A percentile compares a stretch with the other conserved stretches of the same genome.
These are phyloP conservation scores for Didymella pomorum DNA, from an alignment of 2,329 filamentous ascomycete genomes.

Conservation along the genomic window DNA sequence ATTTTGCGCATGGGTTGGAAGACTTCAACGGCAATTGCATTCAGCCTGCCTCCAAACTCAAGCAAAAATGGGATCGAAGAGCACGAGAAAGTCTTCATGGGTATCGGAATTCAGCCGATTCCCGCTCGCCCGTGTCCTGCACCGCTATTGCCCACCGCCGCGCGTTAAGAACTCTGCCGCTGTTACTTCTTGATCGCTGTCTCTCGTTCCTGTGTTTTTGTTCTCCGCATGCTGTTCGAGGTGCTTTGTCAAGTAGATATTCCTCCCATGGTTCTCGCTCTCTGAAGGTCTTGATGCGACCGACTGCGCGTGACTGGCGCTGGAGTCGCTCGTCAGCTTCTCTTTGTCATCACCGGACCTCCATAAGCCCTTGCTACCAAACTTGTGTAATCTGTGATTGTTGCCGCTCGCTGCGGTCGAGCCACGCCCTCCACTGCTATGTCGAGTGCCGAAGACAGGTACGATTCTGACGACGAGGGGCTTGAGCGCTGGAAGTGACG, in stretches of 20 bases:
- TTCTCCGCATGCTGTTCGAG: constrained; percentile 25
- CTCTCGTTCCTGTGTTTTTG: not conserved
- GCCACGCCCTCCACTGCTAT: constrained; percentile 22
- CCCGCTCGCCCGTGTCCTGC: not conserved
- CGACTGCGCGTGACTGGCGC: constrained; percentile 17
- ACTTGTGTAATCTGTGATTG: constrained; percentile 8
- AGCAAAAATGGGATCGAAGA: not conserved
- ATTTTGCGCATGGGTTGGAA: not conserved
- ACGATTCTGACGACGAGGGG: constrained; percentile 35
- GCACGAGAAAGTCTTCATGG: not conserved
- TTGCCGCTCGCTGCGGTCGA: constrained; percentile 13
- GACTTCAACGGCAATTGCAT: not conserved
- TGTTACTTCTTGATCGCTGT: constrained; percentile 22
- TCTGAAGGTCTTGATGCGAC: constrained; percentile 12
- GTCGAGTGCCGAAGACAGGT: constrained; percentile 30
- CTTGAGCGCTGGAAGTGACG: constrained; percentile 42
- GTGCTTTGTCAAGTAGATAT: constrained; percentile 25
- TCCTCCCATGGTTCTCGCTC: constrained; percentile 19
- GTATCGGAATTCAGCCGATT: not conserved
- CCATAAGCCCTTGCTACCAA: constrained; percentile 9
- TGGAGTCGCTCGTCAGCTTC: constrained; percentile 20
- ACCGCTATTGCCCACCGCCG: not conserved
- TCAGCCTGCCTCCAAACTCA: not conserved
- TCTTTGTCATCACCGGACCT: constrained; percentile 20
- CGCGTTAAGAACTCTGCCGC: constrained; percentile 4